Conservation (phyloP, 345 rosid species). For the Populus deltoides region DNA sequence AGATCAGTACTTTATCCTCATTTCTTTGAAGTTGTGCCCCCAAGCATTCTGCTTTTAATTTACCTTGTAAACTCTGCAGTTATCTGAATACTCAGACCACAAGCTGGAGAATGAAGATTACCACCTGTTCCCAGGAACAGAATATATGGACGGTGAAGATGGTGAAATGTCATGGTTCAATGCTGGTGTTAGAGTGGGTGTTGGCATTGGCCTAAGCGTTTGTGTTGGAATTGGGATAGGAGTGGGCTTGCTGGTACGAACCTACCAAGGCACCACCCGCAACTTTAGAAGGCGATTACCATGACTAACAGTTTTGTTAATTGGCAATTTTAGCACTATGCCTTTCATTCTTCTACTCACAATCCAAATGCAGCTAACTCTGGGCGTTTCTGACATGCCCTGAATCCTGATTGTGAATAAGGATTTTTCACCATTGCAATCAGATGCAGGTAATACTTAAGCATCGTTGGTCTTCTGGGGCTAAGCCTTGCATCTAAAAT, state of each 20-base stretch:
- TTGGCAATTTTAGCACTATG: background rate
- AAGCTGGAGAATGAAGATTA: conserved; percentile 41
- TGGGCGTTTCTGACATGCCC: conserved; percentile 15
- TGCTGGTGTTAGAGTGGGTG: conserved; percentile 32
- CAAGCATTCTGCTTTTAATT: conserved; percentile 13
- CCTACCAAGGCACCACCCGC: conserved; percentile 28
- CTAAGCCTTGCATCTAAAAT: conserved; percentile 6
- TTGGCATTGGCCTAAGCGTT: conserved; percentile 29
- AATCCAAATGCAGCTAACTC: conserved; percentile 9
- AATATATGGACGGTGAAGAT: conserved; percentile 26
- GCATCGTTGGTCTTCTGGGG: background rate
- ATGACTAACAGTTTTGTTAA: background rate
- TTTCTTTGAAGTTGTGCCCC: background rate
- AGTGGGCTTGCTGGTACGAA: conserved; percentile 25
- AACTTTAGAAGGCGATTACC: conserved; percentile 25
- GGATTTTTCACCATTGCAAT: conserved; percentile 15
- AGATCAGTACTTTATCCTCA: background rate
- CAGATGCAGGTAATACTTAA: background rate
- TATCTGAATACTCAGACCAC: conserved; percentile 35
- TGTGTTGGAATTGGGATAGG: conserved; percentile 34
- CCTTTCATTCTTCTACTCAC: background rate
- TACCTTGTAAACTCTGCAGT: conserved; percentile 26
- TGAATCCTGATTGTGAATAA: conserved; percentile 7
- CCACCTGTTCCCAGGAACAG: conserved; percentile 11
- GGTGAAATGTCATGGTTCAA: conserved; percentile 35